Conservation (phyloP, 108 stramenopile genomes). For the Pseudonitzschia delicatissima region DNA sequence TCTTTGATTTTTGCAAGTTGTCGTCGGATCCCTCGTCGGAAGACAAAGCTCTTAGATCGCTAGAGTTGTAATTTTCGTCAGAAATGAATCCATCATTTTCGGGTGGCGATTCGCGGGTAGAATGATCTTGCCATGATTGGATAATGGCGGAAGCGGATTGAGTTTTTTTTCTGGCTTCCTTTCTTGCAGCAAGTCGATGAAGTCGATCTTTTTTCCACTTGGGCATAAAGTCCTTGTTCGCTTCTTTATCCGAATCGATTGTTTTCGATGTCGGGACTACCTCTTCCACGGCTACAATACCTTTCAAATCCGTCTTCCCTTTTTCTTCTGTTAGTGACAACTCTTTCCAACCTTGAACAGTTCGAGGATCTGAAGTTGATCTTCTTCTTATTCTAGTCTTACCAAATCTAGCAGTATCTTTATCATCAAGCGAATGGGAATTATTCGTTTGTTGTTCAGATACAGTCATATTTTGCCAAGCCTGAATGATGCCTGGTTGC, state of each 20-base stretch:
- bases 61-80: not conserved
- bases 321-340: not conserved
- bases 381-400: conserved; percentile 3
- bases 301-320: too few relatives aligned
- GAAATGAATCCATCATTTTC: not conserved
- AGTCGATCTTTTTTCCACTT: conserved; percentile 9
- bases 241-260: too few relatives aligned
- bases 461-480: conserved; percentile 20
- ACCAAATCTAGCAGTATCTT: not conserved
- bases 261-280: not conserved
- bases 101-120: not conserved
- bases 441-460: not conserved
- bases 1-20: not conserved
- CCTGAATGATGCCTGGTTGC: conserved; percentile 47
- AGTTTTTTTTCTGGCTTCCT: conserved; percentile 22
- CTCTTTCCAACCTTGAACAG: conserved; percentile 16
- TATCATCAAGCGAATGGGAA: not conserved
- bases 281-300: too few relatives aligned
- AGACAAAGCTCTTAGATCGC: conserved; percentile 1
- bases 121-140: conserved; percentile 23
- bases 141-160: conserved; percentile 50
- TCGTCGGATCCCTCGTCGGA: not conserved
- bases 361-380: conserved; percentile 12
- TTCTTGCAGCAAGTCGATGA: conserved; percentile 10
- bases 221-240: conserved; percentile 3